phyloP scores from a whole-genome alignment of 345 rosid genomes.

The Salix suchowensis region DNA sequence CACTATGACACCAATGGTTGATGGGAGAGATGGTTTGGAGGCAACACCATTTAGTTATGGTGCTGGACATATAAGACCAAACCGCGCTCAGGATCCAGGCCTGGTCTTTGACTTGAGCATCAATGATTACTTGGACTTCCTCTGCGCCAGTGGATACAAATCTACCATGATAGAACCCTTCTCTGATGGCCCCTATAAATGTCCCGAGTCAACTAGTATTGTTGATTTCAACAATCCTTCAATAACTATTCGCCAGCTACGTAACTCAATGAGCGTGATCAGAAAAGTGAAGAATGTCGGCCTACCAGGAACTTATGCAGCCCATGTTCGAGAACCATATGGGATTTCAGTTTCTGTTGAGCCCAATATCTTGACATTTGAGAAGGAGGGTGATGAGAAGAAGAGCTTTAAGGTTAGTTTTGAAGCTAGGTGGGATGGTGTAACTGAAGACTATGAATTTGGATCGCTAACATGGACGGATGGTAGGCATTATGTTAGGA shows the following conservation, averaged over 20 bases:
- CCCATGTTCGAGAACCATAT: constrained; percentile 27
- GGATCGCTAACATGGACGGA: constrained; percentile 73
- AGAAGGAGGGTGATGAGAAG: constrained; percentile 53
- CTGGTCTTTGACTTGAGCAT: constrained; percentile 53
- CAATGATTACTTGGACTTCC: constrained; percentile 59
- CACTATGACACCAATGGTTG: constrained; percentile 31
- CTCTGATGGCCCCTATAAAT: constrained; percentile 27
- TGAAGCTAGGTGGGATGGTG: constrained; percentile 22
- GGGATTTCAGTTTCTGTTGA: constrained; percentile 51
- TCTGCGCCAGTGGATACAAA: constrained; percentile 65
- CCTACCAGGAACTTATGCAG: constrained; percentile 43
- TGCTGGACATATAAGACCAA: constrained; percentile 70
- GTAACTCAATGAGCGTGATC: constrained; percentile 23
- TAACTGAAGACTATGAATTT: constrained; percentile 37
- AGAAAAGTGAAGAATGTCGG: constrained; percentile 74
- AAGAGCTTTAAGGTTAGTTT: constrained; percentile 46
- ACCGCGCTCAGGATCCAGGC: constrained; percentile 68
- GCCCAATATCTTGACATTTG: constrained; percentile 47
- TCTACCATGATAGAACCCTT: constrained; percentile 25
- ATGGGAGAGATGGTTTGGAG: constrained; percentile 13
- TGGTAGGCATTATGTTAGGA: constrained; percentile 61
- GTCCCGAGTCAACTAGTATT: constrained; percentile 37
- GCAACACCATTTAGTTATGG: constrained; percentile 66
- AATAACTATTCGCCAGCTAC: constrained; percentile 41
- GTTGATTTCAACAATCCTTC: constrained; percentile 74